Evolutionary conservation across 441 rosid species (phyloP), one percentile per base, ranked within the genome.

Genomic region (Flueggea neowawraea): DNA sequence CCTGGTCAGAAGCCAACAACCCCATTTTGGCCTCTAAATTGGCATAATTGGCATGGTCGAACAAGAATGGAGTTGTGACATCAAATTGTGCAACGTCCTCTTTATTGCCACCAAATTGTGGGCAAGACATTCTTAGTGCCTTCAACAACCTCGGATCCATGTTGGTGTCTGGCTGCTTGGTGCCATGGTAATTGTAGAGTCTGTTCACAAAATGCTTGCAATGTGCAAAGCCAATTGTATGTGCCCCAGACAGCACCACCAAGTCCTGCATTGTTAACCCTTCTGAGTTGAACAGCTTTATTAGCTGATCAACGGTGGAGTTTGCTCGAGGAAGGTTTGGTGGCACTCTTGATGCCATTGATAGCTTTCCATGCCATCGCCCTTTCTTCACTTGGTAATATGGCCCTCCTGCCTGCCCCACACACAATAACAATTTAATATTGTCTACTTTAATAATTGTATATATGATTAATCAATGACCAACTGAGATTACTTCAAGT

Each of bases 141-240:
- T 84, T 71, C 0, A 90, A 64, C 6, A 88, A 78, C 22, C 80
- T 64, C 1, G 80, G 67, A 55, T 74, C 67, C 12, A 90, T 82
- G n/a, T 83, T 60, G 14, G 97, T 80, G 66, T 93, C 91, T 0
- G 88, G 84, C 31, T 71, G 75, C 4, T 57, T 75, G 2, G 87
- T 81, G 16, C 78, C 69, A 4, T 61, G 77, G 80, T 71, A 88
- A 67, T 81, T 81, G 68, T 86, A 84, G 54, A 88, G 83, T 5
- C 90, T 69, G 54, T 66, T 61, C 0, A 75, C 71, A 31, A 86
- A 81, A 48, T 82, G 50, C 49, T 63, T 80, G 31, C 96, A 90
- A 14, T 89, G 86, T 9, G 90, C 62, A 6, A 86, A 87, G 12
- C 97, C 97, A 5, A 88, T 80, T 3, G 98, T 88, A 63, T 93